Percentiles rank a stretch among this genome's conserved stretches.
These are phyloP conservation scores for Phaeosphaeria sp. DNA, from an alignment of 2,329 filamentous ascomycete genomes.

Conservation along the genomic window DNA sequence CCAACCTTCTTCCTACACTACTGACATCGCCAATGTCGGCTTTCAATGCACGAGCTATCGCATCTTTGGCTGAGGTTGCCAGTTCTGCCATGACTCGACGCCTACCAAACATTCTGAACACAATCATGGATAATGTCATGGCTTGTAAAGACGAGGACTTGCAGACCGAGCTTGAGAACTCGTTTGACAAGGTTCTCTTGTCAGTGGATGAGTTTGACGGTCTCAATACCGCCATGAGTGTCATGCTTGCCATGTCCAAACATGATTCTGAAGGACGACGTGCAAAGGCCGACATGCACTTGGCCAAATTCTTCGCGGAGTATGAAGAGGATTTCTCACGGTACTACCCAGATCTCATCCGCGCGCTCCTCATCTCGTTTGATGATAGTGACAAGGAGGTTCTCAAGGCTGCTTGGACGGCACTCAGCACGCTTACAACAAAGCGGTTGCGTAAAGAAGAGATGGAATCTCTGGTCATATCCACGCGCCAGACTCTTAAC, in stretches of 20 bases:
- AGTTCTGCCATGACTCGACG: slow-evolving; percentile 89
- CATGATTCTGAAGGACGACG: slow-evolving; percentile 90
- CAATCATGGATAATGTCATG: slow-evolving; percentile 92
- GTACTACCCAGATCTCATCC: slow-evolving; percentile 95
- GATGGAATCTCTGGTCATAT: slow-evolving; percentile 90
- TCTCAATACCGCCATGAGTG: slow-evolving; percentile 93
- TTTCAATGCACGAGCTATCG: slow-evolving; percentile 94
- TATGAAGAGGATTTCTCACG: slow-evolving; percentile 88
- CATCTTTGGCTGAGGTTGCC: slow-evolving; percentile 90
- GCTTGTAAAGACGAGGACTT: slow-evolving; percentile 77
- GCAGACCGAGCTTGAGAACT: slow-evolving; percentile 72
- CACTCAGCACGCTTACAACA: slow-evolving; percentile 79
- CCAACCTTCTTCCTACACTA: slow-evolving; percentile 92
- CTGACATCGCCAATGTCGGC: slow-evolving; percentile 87
- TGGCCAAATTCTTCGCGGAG: slow-evolving; percentile 84
- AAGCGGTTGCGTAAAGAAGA: slow-evolving; percentile 93
- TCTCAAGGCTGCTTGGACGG: slow-evolving; percentile 87
- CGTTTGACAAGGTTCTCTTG: slow-evolving; percentile 87
- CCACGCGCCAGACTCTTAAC: slow-evolving; percentile 83
- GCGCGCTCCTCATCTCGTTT: slow-evolving; percentile 87
- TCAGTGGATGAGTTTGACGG: slow-evolving; percentile 97
- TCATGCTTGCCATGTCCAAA: slow-evolving; percentile 85
- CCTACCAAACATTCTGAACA: slow-evolving; percentile 87
- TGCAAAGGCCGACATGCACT: slow-evolving; percentile 76
- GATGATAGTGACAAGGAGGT: slow-evolving; percentile 84